Conservation (phyloP, 768 basidiomycete genomes). For the Kwoniella heveanensis region DNA sequence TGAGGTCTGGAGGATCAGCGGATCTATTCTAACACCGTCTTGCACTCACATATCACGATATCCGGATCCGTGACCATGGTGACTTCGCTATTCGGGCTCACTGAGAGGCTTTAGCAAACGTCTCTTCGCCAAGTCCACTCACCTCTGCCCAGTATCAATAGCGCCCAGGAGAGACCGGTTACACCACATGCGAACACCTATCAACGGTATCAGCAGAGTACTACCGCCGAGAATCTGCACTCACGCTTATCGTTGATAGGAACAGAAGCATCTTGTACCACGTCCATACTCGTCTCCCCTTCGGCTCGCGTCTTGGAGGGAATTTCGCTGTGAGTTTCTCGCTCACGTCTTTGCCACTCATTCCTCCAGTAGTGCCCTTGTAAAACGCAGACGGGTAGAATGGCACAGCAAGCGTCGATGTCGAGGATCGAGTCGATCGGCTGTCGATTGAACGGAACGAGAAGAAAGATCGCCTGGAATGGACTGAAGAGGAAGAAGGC, state of each 20-base stretch:
- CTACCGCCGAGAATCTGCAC: no score
- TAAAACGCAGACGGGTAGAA: slow-evolving; percentile 13
- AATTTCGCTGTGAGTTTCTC: slow-evolving; percentile 34
- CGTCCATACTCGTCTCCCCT: slow-evolving; percentile 62
- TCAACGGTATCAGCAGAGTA: background rate
- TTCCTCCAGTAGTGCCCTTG: slow-evolving; percentile 4
- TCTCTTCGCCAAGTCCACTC: background rate
- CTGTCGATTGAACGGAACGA: background rate
- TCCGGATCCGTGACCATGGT: slow-evolving; percentile 64
- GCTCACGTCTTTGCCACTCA: slow-evolving; percentile 7
- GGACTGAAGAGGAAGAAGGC: background rate
- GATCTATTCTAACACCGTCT: background rate
- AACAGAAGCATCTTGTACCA: slow-evolving; percentile 67
- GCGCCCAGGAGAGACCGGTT: slow-evolving; percentile 61
- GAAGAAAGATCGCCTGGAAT: background rate
- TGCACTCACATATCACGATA: slow-evolving; percentile 52
- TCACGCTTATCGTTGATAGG: slow-evolving; percentile 62
- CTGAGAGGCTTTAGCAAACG: slow-evolving; percentile 54
- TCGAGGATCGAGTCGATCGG: background rate
- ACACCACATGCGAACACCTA: slow-evolving; percentile 63
- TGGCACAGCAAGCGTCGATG: slow-evolving; percentile 19
- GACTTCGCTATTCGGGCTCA: slow-evolving; percentile 67
- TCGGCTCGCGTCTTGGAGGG: slow-evolving; percentile 15
- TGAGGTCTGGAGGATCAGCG: slow-evolving; percentile 60
- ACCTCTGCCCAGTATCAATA: slow-evolving; percentile 64